phyloP scores from a whole-genome alignment of 441 rosid genomes.

The Aquilaria agallochum region DNA sequence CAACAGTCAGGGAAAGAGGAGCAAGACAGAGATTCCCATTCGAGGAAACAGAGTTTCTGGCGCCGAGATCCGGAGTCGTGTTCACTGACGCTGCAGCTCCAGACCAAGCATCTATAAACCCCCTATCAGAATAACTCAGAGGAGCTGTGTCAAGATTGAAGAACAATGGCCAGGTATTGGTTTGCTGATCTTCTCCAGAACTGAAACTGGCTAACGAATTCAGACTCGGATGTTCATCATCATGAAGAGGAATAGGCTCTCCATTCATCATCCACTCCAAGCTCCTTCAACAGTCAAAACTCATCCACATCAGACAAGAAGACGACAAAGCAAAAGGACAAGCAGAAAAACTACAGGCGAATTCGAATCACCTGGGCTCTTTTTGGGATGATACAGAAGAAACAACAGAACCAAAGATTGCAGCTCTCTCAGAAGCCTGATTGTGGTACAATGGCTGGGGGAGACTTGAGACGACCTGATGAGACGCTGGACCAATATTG shows the following conservation, averaged over 20 bases:
- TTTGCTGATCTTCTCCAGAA: constrained; percentile 14
- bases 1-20: constrained; percentile 43
- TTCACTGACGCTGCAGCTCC: constrained; percentile 24
- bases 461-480: constrained; percentile 3
- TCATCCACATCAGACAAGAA: background rate
- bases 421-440: constrained; percentile 10
- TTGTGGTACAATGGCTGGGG: constrained; percentile 7
- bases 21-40: constrained; percentile 31
- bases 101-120: constrained; percentile 48
- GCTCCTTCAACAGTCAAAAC: constrained; percentile 4
- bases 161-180: constrained; percentile 2
- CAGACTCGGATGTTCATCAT: constrained; percentile 11
- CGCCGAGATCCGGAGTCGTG: constrained; percentile 14
- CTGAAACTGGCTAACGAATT: constrained; percentile 18
- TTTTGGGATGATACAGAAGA: constrained; percentile 11
- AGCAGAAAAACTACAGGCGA: no score
- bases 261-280: constrained; percentile 20
- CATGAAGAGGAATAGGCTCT: constrained; percentile 13
- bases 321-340: background rate
- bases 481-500: constrained; percentile 14
- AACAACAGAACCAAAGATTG: constrained; percentile 9
- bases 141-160: constrained; percentile 9
- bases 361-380: constrained; percentile 26
- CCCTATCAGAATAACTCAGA: constrained; percentile 16
- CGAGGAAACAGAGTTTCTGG: constrained; percentile 27